Evolutionary conservation across 2,329 filamentous ascomycete species (phyloP), one percentile per base, ranked within the genome.

Genomic region (Phialocephala subalpina): DNA sequence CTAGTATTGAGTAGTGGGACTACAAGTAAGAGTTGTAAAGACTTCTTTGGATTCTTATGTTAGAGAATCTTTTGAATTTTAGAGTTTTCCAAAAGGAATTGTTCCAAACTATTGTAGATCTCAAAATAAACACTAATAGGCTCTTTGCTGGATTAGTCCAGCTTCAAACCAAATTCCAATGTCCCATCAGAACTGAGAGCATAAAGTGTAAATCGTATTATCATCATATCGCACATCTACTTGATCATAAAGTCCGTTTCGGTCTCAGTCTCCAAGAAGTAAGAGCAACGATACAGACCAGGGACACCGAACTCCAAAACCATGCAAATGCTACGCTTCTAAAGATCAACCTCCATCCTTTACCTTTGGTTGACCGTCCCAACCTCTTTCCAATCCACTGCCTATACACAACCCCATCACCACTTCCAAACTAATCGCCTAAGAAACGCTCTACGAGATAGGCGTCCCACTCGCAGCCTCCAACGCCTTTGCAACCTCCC

Each of bases 391-490:
- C 8, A 11, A 2, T 12, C 45, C 2, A 7, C 20, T 22, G 3
- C 5, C 45, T 49, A 9, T 40, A 42, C 12, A 42, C 16, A 6
- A 18, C 6, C 22, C 22, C 18, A 22, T 5, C 20, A 3, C 7
- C n/a, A n/a, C 20, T 22, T 27, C 20, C n/a, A 12, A 7, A 49
- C 45, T 22, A 25, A 1, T 49, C 20, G n/a, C 20, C 20, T 5
- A 6, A 12, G 12, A 42, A 47, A n/a, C n/a, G n/a, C 27, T 57
- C n/a, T 69, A 66, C 12, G 70, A 70, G 27, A 73, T 74, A 35
- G 72, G 67, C 11, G 70, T 71, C 49, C 62, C 65, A 12, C 64
- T 70, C n/a, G 72, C 72, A 45, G 67, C 69, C 33, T 70, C 67
- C n/a, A 74, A 69, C 16, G 71, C 71, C 27, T 69, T 67, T 8